Percentiles rank a stretch among this genome's conserved stretches.
Evolutionary conservation across 2,329 filamentous ascomycete species (phyloP).

Genomic region (Penicillium hordei): DNA sequence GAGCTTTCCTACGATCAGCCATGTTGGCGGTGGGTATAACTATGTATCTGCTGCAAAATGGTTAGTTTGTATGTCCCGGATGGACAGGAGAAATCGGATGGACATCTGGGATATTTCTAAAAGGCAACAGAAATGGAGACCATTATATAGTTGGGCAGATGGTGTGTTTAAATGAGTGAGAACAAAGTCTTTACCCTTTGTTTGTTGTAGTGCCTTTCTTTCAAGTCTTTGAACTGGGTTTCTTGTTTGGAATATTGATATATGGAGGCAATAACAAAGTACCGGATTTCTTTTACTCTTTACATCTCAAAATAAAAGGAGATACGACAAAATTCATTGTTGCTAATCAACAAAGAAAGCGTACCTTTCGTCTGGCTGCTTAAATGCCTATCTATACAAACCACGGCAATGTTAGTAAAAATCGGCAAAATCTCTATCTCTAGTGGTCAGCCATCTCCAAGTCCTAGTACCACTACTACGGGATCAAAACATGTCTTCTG

Average conservation of each 20-base stretch:
- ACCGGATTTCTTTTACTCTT: too few species aligned
- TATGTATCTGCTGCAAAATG: not conserved
- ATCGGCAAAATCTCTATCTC: too few species aligned
- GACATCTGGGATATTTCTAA: not conserved
- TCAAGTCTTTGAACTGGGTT: not conserved
- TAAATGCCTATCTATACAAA: not conserved
- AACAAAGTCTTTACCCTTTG: not conserved
- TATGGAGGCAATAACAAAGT: too few species aligned
- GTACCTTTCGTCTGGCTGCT: not conserved
- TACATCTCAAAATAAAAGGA: not conserved
- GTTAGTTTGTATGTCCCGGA: not conserved
- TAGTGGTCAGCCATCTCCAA: not conserved
- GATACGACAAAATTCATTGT: not conserved
- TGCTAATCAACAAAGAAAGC: not conserved
- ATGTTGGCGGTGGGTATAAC: not conserved
- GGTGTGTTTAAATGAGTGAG: not conserved
- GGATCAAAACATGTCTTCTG: not conserved
- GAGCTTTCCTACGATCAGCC: not conserved
- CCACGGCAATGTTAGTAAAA: not conserved
- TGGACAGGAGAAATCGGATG: too few species aligned
- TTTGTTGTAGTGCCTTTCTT: not conserved
- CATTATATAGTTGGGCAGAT: not conserved
- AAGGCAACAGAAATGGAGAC: not conserved
- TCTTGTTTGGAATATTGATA: too few species aligned
- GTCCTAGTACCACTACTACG: fast-evolving